These are phyloP conservation scores for Boletellus ananas DNA, from an alignment of 768 basidiomycete genomes.

Conservation along the genomic window DNA sequence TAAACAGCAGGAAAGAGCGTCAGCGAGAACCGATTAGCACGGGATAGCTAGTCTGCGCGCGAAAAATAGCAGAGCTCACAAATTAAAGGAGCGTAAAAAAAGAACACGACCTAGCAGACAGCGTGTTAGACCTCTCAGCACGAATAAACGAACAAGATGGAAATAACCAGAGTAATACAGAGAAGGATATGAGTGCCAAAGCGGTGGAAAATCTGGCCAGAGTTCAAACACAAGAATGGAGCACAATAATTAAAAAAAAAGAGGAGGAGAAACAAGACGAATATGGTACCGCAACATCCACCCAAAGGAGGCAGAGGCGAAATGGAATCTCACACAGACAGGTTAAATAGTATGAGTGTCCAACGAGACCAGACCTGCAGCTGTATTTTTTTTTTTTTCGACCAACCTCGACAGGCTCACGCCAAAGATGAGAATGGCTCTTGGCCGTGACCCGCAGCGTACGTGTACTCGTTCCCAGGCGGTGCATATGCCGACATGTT, in stretches of 20 bases:
- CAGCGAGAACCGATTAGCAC: slow-evolving; percentile 8
- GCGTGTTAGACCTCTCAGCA: slow-evolving; percentile 6
- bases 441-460: slow-evolving; percentile 20
- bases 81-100: slow-evolving; percentile 1
- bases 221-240: slow-evolving; percentile 10
- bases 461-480: slow-evolving; percentile 21
- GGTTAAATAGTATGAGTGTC: slow-evolving; percentile 5
- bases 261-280: neutral
- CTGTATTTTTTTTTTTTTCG: neutral
- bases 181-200: slow-evolving; percentile 5
- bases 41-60: slow-evolving; percentile 10
- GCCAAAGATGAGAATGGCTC: slow-evolving; percentile 20
- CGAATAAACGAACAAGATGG: neutral
- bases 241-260: slow-evolving; percentile 4
- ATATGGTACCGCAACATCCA: slow-evolving; percentile 7
- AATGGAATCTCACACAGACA: neutral
- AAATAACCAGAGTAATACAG: slow-evolving; percentile 6
- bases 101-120: slow-evolving; percentile 9
- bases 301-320: neutral
- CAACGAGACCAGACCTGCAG: neutral
- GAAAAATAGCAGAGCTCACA: slow-evolving; percentile 3
- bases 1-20: no score
- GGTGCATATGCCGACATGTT: slow-evolving; percentile 16
- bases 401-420: slow-evolving; percentile 8
- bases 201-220: slow-evolving; percentile 8